phyloP scores from a whole-genome alignment of 2,329 filamentous ascomycete species.

The Diplocarpon mali region DNA sequence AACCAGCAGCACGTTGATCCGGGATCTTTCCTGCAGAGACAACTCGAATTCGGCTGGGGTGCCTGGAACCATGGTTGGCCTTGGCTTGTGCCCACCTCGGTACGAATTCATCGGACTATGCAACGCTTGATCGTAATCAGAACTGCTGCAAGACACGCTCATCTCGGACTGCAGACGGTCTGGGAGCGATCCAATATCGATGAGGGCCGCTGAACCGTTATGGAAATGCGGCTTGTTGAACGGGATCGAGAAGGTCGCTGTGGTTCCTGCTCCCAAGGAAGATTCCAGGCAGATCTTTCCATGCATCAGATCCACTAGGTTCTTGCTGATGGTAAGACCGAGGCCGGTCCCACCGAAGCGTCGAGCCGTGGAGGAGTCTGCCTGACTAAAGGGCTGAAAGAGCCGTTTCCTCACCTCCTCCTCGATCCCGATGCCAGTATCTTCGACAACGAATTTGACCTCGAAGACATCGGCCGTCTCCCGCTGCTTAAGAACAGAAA shows the following conservation, averaged over 20 bases:
- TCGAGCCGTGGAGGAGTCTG: conserved; percentile 67
- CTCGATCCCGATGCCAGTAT: conserved; percentile 74
- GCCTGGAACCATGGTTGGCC: conserved; percentile 20
- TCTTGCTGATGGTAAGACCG: conserved; percentile 72
- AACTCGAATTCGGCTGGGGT: conserved; percentile 37
- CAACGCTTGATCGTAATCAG: conserved; percentile 43
- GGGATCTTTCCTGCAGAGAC: conserved; percentile 44
- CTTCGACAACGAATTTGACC: conserved; percentile 62
- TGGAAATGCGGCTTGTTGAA: conserved; percentile 58
- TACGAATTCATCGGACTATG: conserved; percentile 19
- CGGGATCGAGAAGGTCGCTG: conserved; percentile 65
- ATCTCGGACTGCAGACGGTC: conserved; percentile 55
- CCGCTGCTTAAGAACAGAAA: conserved; percentile 51
- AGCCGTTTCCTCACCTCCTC: conserved; percentile 62
- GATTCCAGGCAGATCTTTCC: conserved; percentile 64
- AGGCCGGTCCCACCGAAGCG: conserved; percentile 72
- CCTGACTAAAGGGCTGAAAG: conserved; percentile 74
- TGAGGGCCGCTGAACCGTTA: conserved; percentile 37
- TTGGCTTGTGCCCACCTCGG: conserved; percentile 4
- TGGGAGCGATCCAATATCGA: conserved; percentile 53
- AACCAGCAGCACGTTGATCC: conserved; percentile 62
- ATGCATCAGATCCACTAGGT: conserved; percentile 68
- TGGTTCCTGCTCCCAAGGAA: conserved; percentile 55
- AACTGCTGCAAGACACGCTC: conserved; percentile 56
- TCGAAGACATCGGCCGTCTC: conserved; percentile 55